These are phyloP conservation scores for Plasmodium fragile DNA, from an alignment of 169 alveolate genomes.

Conservation along the genomic window DNA sequence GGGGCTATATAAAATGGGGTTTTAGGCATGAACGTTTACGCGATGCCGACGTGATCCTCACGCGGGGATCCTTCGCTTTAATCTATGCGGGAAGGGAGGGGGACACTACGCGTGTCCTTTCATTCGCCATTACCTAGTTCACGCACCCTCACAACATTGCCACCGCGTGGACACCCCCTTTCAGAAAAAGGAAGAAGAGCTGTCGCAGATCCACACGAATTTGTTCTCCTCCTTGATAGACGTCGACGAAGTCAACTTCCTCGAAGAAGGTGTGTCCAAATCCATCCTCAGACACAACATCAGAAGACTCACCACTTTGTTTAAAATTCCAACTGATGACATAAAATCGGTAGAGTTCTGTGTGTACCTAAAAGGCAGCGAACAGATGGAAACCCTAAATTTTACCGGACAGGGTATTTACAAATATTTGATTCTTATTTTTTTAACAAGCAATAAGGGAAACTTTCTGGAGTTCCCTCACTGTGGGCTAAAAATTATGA, in stretches of 20 bases:
- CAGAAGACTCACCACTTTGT: conserved; percentile 22
- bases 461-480: conserved; percentile 43
- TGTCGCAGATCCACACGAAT: conserved; percentile 22
- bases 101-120: not conserved
- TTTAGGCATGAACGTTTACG: not conserved
- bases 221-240: conserved; percentile 42
- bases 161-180: not conserved
- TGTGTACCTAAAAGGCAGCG: conserved; percentile 29
- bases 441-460: conserved; percentile 8
- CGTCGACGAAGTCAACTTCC: conserved; percentile 45
- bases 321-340: conserved; percentile 47
- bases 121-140: not conserved
- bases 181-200: conserved; percentile 45
- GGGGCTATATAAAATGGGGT: not conserved
- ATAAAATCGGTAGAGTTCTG: conserved; percentile 31
- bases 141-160: too few relatives aligned
- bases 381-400: not conserved
- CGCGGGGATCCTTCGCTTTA: not conserved
- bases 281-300: conserved; percentile 39
- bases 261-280: conserved; percentile 40
- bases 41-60: not conserved
- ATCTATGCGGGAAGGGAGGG: not conserved
- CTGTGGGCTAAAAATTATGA: conserved; percentile 47
- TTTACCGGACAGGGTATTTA: conserved; percentile 18
- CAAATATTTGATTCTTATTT: conserved; percentile 41